These are phyloP conservation scores for Begonia masoniana DNA, from an alignment of 306 rosid species.

Conservation along the genomic window DNA sequence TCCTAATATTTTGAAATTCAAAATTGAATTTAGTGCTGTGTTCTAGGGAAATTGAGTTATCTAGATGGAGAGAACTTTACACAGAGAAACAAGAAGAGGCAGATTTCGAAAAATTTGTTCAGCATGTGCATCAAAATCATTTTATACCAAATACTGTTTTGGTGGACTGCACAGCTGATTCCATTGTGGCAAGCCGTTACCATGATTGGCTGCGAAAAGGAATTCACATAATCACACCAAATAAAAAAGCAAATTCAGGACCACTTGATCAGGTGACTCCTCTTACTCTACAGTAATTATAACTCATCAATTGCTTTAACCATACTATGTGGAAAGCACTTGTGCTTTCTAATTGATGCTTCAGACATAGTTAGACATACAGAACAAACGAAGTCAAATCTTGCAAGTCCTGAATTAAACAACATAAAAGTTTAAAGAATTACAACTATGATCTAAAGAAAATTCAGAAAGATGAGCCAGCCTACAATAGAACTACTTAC, in stretches of 20 bases:
- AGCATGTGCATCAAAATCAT: slow-evolving; percentile 81
- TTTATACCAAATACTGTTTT: slow-evolving; percentile 86
- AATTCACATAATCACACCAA: slow-evolving; percentile 91
- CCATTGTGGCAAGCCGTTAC: slow-evolving; percentile 70
- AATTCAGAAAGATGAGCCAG: no score
- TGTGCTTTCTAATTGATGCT: no score
- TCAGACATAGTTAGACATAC: no score
- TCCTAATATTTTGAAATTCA: no score
- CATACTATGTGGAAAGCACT: no score
- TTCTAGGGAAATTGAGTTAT: slow-evolving; percentile 72
- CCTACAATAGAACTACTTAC: no score
- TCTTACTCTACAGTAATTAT: neutral
- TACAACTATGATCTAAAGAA: no score
- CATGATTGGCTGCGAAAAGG: slow-evolving; percentile 83
- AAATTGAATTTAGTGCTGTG: slow-evolving; percentile 6
- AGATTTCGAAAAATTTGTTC: slow-evolving; percentile 63
- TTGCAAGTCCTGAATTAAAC: no score
- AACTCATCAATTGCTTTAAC: no score
- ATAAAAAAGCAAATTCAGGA: slow-evolving; percentile 95
- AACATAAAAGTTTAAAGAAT: no score
- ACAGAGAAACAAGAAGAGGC: slow-evolving; percentile 53
- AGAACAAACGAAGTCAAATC: no score
- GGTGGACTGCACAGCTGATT: slow-evolving; percentile 96
- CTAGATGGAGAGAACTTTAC: slow-evolving; percentile 69
- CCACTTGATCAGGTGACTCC: slow-evolving; percentile 81